Conservation (phyloP, 2,329 filamentous ascomycete genomes). For the Grosmannia huntii region DNA sequence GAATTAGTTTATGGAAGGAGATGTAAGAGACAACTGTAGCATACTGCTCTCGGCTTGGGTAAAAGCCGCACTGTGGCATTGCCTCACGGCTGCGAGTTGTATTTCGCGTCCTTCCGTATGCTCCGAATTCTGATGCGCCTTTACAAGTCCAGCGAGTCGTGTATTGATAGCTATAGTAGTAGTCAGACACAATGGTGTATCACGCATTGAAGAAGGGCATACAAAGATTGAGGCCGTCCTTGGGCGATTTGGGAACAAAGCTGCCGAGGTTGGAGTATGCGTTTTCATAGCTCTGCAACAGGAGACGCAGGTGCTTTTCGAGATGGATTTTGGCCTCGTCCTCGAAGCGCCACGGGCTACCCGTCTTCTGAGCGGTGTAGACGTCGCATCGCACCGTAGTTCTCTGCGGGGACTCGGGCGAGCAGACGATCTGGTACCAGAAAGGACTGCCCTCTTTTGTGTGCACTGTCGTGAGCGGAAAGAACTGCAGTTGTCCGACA, state of each 20-base stretch:
- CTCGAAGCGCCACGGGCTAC: background rate
- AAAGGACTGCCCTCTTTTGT: background rate
- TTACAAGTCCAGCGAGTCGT: background rate
- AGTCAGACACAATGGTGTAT: background rate
- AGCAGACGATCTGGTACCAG: slow-evolving; percentile 1
- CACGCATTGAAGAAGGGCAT: background rate
- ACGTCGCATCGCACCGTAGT: slow-evolving; percentile 2
- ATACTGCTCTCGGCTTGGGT: slow-evolving; percentile 1
- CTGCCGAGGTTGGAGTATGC: background rate
- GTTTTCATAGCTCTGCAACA: background rate
- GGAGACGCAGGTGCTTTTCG: background rate
- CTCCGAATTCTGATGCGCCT: background rate
- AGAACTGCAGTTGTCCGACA: background rate
- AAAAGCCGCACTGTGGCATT: slow-evolving; percentile 1
- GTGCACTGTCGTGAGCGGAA: background rate
- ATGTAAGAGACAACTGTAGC: background rate
- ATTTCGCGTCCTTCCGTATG: background rate
- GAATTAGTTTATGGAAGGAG: background rate
- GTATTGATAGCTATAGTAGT: background rate
- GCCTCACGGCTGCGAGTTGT: background rate
- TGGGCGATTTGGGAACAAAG: background rate
- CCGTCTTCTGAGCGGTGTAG: background rate
- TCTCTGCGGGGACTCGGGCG: background rate
- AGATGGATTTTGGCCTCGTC: background rate
- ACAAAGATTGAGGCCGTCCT: background rate